Conservation (phyloP, 305 asterid genomes). For the Euphrasia arctica region DNA sequence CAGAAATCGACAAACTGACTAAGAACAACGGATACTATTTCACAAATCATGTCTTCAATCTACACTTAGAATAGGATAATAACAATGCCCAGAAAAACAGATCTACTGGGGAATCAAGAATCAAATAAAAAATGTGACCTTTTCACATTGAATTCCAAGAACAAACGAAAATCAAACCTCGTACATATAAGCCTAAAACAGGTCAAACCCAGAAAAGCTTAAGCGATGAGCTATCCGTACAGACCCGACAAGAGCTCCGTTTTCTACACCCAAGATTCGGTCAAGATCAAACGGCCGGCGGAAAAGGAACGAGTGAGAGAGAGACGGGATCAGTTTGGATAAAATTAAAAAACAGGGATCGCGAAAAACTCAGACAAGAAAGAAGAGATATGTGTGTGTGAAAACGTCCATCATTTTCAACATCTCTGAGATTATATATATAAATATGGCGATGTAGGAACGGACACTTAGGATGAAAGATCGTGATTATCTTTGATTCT, state of each 20-base stretch:
- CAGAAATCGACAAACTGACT: neutral
- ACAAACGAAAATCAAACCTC: slow-evolving; percentile 1
- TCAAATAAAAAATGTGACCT: slow-evolving; percentile 11
- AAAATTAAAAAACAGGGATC: too few species aligned
- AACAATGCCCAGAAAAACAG: slow-evolving; percentile 37
- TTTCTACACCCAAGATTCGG: neutral
- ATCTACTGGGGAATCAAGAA: slow-evolving; percentile 25
- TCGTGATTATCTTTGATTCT: neutral
- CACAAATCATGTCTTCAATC: neutral
- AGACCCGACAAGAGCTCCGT: slow-evolving; percentile 22
- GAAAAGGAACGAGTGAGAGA: too few species aligned
- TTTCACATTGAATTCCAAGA: slow-evolving; percentile 23
- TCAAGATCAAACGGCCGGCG: neutral
- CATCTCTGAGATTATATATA: slow-evolving; percentile 13
- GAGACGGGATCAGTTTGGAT: slow-evolving; percentile 2
- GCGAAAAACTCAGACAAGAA: slow-evolving; percentile 3
- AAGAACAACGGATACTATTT: neutral
- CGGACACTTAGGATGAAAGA: slow-evolving; percentile 5
- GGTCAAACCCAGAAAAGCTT: slow-evolving; percentile 22
- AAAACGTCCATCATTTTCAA: slow-evolving; percentile 17
- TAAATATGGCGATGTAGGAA: neutral
- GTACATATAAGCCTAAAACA: slow-evolving; percentile 11
- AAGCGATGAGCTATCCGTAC: neutral
- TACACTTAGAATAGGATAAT: slow-evolving; percentile 14
- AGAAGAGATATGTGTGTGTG: slow-evolving; percentile 6